These are phyloP conservation scores for Cercophora scortea DNA, from an alignment of 495 filamentous ascomycete species.

Conservation along the genomic window DNA sequence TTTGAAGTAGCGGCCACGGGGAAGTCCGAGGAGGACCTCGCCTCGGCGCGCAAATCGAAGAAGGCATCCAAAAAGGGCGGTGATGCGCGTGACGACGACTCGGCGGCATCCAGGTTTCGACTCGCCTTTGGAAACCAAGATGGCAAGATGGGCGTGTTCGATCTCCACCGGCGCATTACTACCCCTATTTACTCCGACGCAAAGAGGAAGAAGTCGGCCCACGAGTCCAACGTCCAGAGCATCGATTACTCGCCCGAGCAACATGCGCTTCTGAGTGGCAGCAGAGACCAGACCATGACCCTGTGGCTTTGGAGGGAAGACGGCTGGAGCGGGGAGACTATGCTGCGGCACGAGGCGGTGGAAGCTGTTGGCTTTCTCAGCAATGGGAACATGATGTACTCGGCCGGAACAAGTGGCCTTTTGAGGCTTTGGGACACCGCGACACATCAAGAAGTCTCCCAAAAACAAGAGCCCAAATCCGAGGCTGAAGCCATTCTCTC, in stretches of 20 bases:
- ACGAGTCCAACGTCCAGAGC: slow-evolving; percentile 83
- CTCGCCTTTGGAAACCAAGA: slow-evolving; percentile 90
- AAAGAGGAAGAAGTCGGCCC: slow-evolving; percentile 52
- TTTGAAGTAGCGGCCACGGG: slow-evolving; percentile 58
- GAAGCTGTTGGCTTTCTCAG: slow-evolving; percentile 76
- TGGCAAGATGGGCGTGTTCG: slow-evolving; percentile 84
- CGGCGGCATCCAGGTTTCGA: slow-evolving; percentile 51
- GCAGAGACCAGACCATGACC: slow-evolving; percentile 88
- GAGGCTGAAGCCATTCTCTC: slow-evolving; percentile 74
- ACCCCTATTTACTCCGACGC: slow-evolving; percentile 53
- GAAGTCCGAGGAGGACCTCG: slow-evolving; percentile 15
- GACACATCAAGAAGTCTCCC: slow-evolving; percentile 69
- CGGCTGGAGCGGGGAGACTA: slow-evolving; percentile 78
- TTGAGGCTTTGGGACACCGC: slow-evolving; percentile 76
- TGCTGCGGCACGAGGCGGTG: slow-evolving; percentile 77
- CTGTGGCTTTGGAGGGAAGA: slow-evolving; percentile 86
- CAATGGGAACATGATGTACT: slow-evolving; percentile 61
- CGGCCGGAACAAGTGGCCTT: slow-evolving; percentile 78
- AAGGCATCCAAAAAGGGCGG: slow-evolving; percentile 37
- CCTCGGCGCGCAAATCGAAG: slow-evolving; percentile 16
- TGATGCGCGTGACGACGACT: slow-evolving; percentile 28
- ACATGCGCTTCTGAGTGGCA: slow-evolving; percentile 75
- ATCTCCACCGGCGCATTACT: slow-evolving; percentile 74
- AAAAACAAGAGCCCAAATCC: slow-evolving; percentile 54
- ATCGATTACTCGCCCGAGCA: slow-evolving; percentile 70